These are phyloP conservation scores for Fraxinus nigra DNA, from an alignment of 305 asterid genomes.

Conservation along the genomic window DNA sequence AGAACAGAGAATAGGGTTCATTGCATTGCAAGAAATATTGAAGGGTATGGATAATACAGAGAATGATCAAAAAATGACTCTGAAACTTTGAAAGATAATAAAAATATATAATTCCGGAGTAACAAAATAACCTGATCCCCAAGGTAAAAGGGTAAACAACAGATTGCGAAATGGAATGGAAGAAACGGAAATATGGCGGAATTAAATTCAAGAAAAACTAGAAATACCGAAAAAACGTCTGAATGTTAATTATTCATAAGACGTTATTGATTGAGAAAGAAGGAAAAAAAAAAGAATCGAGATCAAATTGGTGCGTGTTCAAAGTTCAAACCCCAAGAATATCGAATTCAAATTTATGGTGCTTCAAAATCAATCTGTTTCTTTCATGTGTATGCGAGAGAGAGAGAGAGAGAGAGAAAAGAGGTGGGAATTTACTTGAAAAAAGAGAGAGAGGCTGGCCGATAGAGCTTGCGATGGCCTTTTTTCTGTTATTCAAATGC, in stretches of 20 bases:
- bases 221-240: neutral
- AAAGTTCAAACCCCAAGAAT: neutral
- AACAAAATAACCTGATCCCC: neutral
- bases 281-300: neutral
- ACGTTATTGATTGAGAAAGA: neutral
- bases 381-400: neutral
- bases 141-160: neutral
- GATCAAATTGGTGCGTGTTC: neutral
- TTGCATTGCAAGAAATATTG: neutral
- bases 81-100: neutral
- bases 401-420: neutral
- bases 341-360: neutral
- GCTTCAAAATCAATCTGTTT: neutral
- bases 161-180: neutral
- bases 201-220: neutral
- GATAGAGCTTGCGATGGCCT: neutral
- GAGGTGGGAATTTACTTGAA: neutral
- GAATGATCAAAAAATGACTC: neutral
- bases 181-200: neutral
- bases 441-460: neutral
- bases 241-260: neutral
- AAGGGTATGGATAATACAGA: neutral
- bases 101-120: neutral
- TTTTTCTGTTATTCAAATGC: conserved; percentile 1
- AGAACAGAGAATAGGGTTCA: neutral